Evolutionary conservation across 495 filamentous ascomycete species (phyloP), one percentile per base, ranked within the genome.

Genomic region (Parathielavia hyrcaniae): DNA sequence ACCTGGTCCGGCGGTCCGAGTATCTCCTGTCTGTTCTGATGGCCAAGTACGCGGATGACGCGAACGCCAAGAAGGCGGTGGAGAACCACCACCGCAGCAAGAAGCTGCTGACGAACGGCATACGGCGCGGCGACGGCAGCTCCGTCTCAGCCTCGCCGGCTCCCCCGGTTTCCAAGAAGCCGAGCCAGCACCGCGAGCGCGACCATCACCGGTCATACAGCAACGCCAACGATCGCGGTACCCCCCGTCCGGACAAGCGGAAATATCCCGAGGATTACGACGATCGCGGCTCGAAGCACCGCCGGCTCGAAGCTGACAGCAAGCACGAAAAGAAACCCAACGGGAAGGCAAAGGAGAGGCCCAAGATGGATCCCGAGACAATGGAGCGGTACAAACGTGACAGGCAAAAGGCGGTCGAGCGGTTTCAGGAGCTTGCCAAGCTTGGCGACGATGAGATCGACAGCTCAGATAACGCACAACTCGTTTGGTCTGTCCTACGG

Each of bases 1-100:
- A 99, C 66, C 83, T 99, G 39, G 93, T 97, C 50, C 89, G 93
- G 19, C 86, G 93, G 50, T 89, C 91, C 5, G 91, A 97, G 67
- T 97, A 97, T 66, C 81, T 99, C 23, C 78, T 97, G 46, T 92
- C 88, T 36, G 90, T 97, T 12, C 77, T 99, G 44, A 86, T 89
- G 62, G 88, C 90, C 75, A 79, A 84, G 69, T 68, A 90, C 73
- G 78, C 84, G 69, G 71, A 88, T 75, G 69, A 84, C 75, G 68
- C 86, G 73, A 84, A 79, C 35, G 87, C 86, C n/a, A 88, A 86
- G 68, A 83, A 83, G 65, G 86, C 85, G 2, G 83, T 92, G n/a
- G 88, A 91, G 60, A 93, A 91, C 55, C 90, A 93, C 64, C 88
- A 93, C 67, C 85, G 89, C 35, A 91, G 91, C 73, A 89, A 88